Base-by-base conservation (phyloP, 257 asterid species). In the Ophiorrhiza pumila region DNA sequence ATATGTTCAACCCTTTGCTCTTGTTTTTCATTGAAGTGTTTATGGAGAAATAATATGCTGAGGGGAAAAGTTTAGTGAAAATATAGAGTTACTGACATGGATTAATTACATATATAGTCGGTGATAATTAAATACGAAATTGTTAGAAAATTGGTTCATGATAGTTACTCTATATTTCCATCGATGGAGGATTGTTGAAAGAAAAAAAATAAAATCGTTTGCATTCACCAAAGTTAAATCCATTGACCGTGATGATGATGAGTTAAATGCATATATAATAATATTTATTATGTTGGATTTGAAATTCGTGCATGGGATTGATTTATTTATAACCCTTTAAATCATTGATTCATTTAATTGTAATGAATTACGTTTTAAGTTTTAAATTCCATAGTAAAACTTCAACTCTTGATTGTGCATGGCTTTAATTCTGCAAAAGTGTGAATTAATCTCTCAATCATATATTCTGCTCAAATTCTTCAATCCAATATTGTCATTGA, bases 381-480 rank as follows among this genome's bases (percentile, higher is more conserved):
- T 15, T 23, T 29, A 8, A 60, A 46, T 46, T 60, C 27, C 45
- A 2, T 2, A 7, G 15, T 35, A 18, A 61, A 61, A 61, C 67
- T 20, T 34, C 2, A 61, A 34, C n/a, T 8, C 22, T 50, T 50
- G 2, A 15, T 4, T 10, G 15, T 58, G 9, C 7, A 15, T 31
- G 12, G 25, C 23, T 59, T 15, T 17, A 59, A 31, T 5, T 31
- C 65, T 59, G 23, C n/a, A n/a, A 0, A 39, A 17, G 17, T 32
- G 34, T 61, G 45, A 34, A 29, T 6, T n/a, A n/a, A n/a, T n/a
- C n/a, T n/a, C 18, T 37, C 31, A n/a, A n/a, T n/a, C n/a, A n/a
- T n/a, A n/a, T n/a, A 37, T 63, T 42, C 20, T 63, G 68, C 50
- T 63, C 32, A 39, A 37, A 37, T 63, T 63, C 68, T 63, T 64